These are phyloP conservation scores for Aspergillus ellipticus DNA, from an alignment of 495 filamentous ascomycete species.

Conservation along the genomic window DNA sequence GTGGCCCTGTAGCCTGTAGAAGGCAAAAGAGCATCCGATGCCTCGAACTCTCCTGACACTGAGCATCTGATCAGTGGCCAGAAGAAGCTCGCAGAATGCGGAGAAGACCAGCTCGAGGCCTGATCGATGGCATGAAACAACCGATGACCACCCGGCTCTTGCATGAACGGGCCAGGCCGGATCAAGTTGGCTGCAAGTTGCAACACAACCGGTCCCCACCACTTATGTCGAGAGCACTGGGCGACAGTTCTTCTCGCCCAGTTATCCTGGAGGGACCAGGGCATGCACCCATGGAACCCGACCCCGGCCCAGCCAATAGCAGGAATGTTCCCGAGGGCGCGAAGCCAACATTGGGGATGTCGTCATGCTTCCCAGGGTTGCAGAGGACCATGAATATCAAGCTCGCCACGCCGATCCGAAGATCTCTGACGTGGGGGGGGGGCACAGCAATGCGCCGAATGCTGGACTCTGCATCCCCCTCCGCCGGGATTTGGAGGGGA, in stretches of 20 bases:
- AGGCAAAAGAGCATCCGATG: not conserved
- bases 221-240: not conserved
- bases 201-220: not conserved
- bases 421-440: conserved; percentile 30
- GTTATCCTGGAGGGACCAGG: not conserved
- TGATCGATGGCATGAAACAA: not conserved
- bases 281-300: conserved; percentile 7
- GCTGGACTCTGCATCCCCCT: not conserved
- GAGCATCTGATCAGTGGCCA: not conserved
- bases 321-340: not conserved
- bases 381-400: conserved; percentile 1
- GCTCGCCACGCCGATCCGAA: conserved; percentile 24
- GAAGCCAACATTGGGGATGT: conserved; percentile 13
- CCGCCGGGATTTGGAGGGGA: not conserved
- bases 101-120: not conserved
- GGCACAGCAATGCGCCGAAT: not conserved
- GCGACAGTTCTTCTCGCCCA: not conserved
- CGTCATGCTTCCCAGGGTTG: conserved; percentile 23
- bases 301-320: not conserved
- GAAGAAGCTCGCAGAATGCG: not conserved
- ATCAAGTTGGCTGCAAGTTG: not conserved
- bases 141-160: not conserved
- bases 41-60: not conserved
- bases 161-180: not conserved
- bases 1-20: not conserved